phyloP scores from a whole-genome alignment of 2,329 filamentous ascomycete genomes.

The Escovopsis weberi region DNA sequence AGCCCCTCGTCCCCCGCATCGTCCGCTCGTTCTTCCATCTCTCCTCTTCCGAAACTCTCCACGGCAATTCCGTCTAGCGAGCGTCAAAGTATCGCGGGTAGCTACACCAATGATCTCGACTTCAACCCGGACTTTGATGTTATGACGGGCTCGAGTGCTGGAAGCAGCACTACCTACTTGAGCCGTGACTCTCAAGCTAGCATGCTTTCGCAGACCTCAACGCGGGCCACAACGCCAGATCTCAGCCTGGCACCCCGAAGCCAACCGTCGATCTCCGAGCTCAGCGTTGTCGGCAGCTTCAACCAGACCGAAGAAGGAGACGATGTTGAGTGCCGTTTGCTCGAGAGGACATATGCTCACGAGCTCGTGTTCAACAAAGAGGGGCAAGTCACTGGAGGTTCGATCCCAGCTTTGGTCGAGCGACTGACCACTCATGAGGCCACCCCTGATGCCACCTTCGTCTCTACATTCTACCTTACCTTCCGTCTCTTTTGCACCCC shows the following conservation, averaged over 20 bases:
- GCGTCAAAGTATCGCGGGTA: constrained; percentile 33
- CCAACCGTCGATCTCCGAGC: constrained; percentile 51
- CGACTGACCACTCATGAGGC: constrained; percentile 84
- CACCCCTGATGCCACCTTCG: constrained; percentile 81
- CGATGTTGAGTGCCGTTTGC: constrained; percentile 67
- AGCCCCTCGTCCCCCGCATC: constrained; percentile 31
- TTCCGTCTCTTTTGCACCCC: constrained; percentile 88
- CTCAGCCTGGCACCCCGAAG: constrained; percentile 36
- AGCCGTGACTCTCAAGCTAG: constrained; percentile 74
- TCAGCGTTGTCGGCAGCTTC: constrained; percentile 51
- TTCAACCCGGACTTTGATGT: constrained; percentile 49
- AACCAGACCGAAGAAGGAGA: constrained; percentile 59
- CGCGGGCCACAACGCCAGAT: constrained; percentile 78
- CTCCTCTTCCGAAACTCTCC: constrained; percentile 42
- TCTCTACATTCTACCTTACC: constrained; percentile 90
- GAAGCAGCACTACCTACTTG: constrained; percentile 63
- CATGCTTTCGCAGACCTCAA: constrained; percentile 67
- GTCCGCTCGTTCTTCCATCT: constrained; percentile 33
- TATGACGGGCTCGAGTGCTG: constrained; percentile 60
- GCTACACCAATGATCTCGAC: constrained; percentile 33
- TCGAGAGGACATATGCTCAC: constrained; percentile 84
- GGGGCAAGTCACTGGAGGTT: constrained; percentile 85
- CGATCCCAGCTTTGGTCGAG: constrained; percentile 82
- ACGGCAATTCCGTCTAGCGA: constrained; percentile 34
- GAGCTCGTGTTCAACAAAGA: constrained; percentile 91